Base-by-base conservation (phyloP, 129 eudicot genomes). In the Flaveria brownii region DNA sequence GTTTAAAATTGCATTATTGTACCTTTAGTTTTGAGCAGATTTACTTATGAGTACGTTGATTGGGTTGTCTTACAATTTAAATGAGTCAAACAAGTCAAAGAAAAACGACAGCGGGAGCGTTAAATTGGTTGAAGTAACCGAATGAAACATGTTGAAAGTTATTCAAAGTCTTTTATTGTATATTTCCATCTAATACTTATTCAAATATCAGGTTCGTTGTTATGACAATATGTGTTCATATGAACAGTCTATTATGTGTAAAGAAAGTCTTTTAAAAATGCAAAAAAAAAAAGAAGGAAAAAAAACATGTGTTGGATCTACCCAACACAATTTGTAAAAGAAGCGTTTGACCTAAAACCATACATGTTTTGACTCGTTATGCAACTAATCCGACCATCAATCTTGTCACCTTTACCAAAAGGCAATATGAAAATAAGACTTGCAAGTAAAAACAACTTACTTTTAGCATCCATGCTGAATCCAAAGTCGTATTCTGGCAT, bases 401-500 rank as follows among this genome's bases (percentile, higher is more conserved):
- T 45, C 50, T 56, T 18, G 63, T 8, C 63, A 56, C 63, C 13
- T 56, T 18, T 56, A 56, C 11, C 63, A 20, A 56, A 11, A 45
- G 13, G 50, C 12, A n/a, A 17, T 1, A 4, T 6, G 22, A 13
- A 36, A 17, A 52, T 25, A 5, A 4, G 64, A 39, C 9, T 51
- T 15, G 9, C 14, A 15, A 9, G 60, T 15, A n/a, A 55, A 55
- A 36, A 45, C 50, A 77, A 39, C 90, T 85, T 54, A 85, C 94
- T 64, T 52, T 62, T 82, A 13, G 72, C 64, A 63, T 70, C 80
- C 30, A 71, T 71, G 76, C 26, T 72, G 6, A 77, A 61, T 39
- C 85, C 79, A 14, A 51, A 75, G 9, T 83, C 90, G 25, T 85
- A 88, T 12, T 86, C 93, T 20, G 76, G 84, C 81, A 79, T 39